Base-by-base conservation (phyloP, 2,329 filamentous ascomycete genomes). In the Pseudogymnoascus sp. region DNA sequence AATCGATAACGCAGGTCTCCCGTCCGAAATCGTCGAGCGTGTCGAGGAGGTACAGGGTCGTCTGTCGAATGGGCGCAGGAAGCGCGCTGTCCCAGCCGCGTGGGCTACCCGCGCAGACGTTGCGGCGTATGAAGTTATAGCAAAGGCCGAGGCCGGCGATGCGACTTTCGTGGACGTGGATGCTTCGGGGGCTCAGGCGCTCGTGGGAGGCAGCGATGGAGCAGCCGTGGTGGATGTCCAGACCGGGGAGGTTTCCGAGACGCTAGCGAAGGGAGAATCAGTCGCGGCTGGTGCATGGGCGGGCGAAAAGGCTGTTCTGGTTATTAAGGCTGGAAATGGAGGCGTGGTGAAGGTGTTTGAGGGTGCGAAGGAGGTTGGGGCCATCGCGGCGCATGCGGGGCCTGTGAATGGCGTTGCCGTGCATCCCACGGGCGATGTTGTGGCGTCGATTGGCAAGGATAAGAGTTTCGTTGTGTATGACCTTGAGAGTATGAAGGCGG, bases 381-480 rank as follows among this genome's bases (percentile, higher is more conserved):
- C 85, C 49, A 85, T 96, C 68, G 80, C 82, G n/a, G 87, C 90
- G 60, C 94, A 99, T 74, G 89, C 92, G 22, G 93, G 92, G 4
- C 81, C 90, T 62, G 89, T 86, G 1, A 94, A 87, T 7, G 88
- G 84, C 4, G 75, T 99, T 63, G 86, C 91, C 36, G 72, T 92
- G 6, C 94, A 99, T 73, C 91, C 94, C 1, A 88, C 89, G 67
- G 90, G 89, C 39, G 84, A 89, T 61, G 85, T 99, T 62, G 74
- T 97, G 55, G 93, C 90, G 2, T 96, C 93, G 0, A 89, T 94
- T 35, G 92, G 93, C 58, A 83, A 86, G 1, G 94, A 99, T 74
- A 97, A 96, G 83, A 93, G 89, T 74, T 92, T 96, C 71, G 85
- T 92, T 1, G 85, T 97, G 65, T 97, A 97, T 75, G 91, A 97